These are phyloP conservation scores for Candida sanyaensis DNA, from an alignment of 1,139 yeast species.

Conservation along the genomic window DNA sequence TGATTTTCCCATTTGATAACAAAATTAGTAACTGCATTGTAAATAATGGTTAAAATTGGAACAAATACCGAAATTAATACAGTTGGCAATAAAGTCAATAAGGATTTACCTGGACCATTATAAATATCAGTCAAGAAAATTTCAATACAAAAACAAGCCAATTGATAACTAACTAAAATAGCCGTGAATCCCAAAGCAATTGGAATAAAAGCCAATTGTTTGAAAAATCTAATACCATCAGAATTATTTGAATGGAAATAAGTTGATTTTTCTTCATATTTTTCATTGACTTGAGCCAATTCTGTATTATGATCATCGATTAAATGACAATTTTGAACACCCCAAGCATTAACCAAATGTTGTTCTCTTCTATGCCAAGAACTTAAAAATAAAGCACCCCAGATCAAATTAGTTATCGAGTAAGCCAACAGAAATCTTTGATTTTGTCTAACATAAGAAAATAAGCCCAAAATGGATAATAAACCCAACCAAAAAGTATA, in stretches of 20 bases:
- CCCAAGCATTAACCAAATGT: conserved; percentile 59
- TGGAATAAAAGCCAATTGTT: conserved; percentile 69
- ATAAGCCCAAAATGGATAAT: conserved; percentile 55
- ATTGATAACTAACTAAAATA: conserved; percentile 63
- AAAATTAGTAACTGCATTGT: conserved; percentile 47
- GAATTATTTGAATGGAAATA: conserved; percentile 39
- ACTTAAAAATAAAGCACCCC: conserved; percentile 60
- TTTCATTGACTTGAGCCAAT: conserved; percentile 46
- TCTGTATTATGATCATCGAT: conserved; percentile 45
- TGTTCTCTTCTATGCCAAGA: conserved; percentile 64
- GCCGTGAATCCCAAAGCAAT: conserved; percentile 60
- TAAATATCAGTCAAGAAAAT: conserved; percentile 82
- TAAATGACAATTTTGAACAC: conserved; percentile 56
- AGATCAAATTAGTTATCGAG: conserved; percentile 53
- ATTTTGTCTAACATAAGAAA: conserved; percentile 53
- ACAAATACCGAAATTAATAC: conserved; percentile 66
- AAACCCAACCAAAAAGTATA: conserved; percentile 61
- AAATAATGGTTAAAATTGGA: conserved; percentile 67
- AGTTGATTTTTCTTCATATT: conserved; percentile 35
- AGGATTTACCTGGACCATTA: conserved; percentile 71
- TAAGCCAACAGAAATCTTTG: conserved; percentile 56
- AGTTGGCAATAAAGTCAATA: conserved; percentile 74
- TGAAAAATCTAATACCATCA: conserved; percentile 37
- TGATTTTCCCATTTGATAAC: conserved; percentile 70
- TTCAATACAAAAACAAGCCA: conserved; percentile 74